Evolutionary conservation across 2,329 filamentous ascomycete genomes (phyloP), one percentile per base, ranked within the genome.

Genomic region (Canariomyces notabilis): DNA sequence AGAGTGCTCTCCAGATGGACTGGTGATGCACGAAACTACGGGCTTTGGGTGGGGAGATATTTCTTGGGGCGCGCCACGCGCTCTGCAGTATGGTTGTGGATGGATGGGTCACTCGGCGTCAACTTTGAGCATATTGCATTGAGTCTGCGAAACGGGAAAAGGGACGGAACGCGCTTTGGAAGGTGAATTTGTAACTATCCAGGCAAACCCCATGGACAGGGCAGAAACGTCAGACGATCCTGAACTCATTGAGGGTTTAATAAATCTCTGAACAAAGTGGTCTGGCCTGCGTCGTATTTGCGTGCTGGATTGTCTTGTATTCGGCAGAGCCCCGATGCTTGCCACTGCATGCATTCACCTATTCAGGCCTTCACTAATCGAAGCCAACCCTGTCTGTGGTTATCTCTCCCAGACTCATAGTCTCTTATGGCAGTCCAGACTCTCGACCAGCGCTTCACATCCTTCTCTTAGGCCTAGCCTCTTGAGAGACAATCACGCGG

Each of bases 81-180:
- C 46, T 50, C 51, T 49, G 29, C 37, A 37, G 38, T 46, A 45
- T 42, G 52, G 46, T 55, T 55, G 50, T 42, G 52, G 47, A 56
- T 50, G 58, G 50, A 58, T 57, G 57, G 58, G 55, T 54, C 49
- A 57, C 50, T 56, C 49, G 57, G 58, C 58, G 58, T 60, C 58
- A 56, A 53, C 52, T 54, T 57, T 59, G 55, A 53, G 56, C 56
- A 57, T 59, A 51, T 58, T 58, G 54, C 54, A 59, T 60, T 58
- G 48, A 59, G 52, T 55, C 51, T 57, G 56, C 55, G 51, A 54
- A 53, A 54, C 45, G 52, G 55, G 54, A 55, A 58, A 59, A 53
- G 44, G 57, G 48, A 56, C 46, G 55, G 52, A 42, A 51, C 46
- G 52, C 51, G 50, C 53, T 54, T 53, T 50, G 48, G 42, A 40